phyloP scores from a whole-genome alignment of 2,329 filamentous ascomycete genomes.

The Lithohypha guttulata region DNA sequence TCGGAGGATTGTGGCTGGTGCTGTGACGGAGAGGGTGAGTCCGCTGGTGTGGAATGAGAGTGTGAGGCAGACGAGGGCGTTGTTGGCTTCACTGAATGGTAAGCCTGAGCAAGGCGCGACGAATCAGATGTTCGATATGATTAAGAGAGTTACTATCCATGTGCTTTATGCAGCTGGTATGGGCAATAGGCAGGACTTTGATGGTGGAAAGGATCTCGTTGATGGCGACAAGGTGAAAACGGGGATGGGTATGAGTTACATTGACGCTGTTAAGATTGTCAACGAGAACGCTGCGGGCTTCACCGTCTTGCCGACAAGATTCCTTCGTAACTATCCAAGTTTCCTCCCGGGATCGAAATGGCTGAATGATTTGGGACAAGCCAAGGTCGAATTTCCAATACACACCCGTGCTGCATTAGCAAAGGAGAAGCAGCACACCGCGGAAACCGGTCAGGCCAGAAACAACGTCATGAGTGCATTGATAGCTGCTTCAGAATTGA shows the following conservation, averaged over 20 bases:
- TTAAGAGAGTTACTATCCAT: conserved; percentile 30
- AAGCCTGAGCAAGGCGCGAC: conserved; percentile 19
- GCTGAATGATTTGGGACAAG: conserved; percentile 23
- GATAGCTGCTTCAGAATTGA: conserved; percentile 6
- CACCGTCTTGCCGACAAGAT: conserved; percentile 22
- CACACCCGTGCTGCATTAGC: conserved; percentile 24
- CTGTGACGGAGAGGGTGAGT: conserved; percentile 30
- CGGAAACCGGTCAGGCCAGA: conserved; percentile 24
- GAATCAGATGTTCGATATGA: conserved; percentile 19
- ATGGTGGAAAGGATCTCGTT: conserved; percentile 17
- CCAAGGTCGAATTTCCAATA: conserved; percentile 22
- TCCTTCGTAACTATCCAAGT: conserved; percentile 16
- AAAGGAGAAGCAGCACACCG: conserved; percentile 27
- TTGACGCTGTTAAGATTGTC: conserved; percentile 26
- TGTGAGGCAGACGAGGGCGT: conserved; percentile 24
- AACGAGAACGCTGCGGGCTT: conserved; percentile 24
- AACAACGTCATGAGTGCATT: conserved; percentile 21
- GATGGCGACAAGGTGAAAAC: conserved; percentile 13
- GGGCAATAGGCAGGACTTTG: conserved; percentile 24
- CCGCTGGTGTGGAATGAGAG: conserved; percentile 28
- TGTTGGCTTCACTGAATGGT: conserved; percentile 23
- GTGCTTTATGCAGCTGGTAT: conserved; percentile 29
- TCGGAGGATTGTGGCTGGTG: conserved; percentile 28
- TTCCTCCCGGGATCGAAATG: conserved; percentile 12
- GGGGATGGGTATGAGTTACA: conserved; percentile 23